Conservation (phyloP, 1,284 basidiomycete genomes). For the Apiotrichum sp. region DNA sequence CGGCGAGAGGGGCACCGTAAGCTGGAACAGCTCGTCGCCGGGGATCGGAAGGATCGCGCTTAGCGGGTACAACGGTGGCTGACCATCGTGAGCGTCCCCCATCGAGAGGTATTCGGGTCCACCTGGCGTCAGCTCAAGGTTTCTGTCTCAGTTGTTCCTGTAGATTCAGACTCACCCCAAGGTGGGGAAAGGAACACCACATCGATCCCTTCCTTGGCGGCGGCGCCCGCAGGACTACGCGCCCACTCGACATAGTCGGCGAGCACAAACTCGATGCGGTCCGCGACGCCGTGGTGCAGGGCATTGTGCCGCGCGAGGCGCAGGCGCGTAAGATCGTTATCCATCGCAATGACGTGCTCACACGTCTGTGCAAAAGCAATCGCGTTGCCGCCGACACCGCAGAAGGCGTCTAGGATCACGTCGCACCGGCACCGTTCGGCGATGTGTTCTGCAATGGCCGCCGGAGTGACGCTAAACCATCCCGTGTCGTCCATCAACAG, state of each 20-base stretch:
- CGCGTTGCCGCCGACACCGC: conserved; percentile 94
- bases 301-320: conserved; percentile 88
- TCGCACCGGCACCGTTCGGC: conserved; percentile 83
- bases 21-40: conserved; percentile 69
- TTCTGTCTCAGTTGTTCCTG: too few species aligned
- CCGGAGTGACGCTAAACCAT: conserved; percentile 97
- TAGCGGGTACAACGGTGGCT: conserved; percentile 59
- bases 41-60: conserved; percentile 69
- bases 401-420: conserved; percentile 73
- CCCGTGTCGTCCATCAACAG: conserved; percentile 58
- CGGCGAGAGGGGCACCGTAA: conserved; percentile 60
- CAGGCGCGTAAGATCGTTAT: conserved; percentile 74
- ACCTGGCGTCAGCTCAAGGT: conserved; percentile 3
- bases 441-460: conserved; percentile 82
- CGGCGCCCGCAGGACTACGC: conserved; percentile 49
- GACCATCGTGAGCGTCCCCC: conserved; percentile 1
- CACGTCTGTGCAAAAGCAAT: conserved; percentile 96
- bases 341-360: conserved; percentile 86
- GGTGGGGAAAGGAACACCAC: conserved; percentile 88
- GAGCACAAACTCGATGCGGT: conserved; percentile 90
- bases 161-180: conserved; percentile 64
- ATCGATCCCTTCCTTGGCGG: conserved; percentile 56
- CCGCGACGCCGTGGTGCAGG: conserved; percentile 81
- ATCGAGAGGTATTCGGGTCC: conserved; percentile 31
- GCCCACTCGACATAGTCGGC: conserved; percentile 79